Conservation (phyloP, 208 protist genomes). For the Entamoeba invadens region DNA sequence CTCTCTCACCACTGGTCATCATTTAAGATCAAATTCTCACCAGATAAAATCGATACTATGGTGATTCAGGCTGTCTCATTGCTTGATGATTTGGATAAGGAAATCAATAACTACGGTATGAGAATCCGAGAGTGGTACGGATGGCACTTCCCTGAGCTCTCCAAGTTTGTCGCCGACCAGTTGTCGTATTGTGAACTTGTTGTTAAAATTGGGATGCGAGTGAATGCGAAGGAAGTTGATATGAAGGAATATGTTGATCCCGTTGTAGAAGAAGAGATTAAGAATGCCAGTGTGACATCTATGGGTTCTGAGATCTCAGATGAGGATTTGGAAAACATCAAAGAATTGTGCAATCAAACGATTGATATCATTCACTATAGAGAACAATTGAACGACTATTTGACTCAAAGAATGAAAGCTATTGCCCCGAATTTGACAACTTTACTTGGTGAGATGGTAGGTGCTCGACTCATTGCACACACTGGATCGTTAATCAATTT, state of each 20-base stretch:
- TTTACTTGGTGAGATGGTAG: slow-evolving; percentile 89
- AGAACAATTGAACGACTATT: slow-evolving; percentile 68
- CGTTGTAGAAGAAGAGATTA: slow-evolving; percentile 44
- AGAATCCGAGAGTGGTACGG: slow-evolving; percentile 51
- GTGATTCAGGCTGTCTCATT: slow-evolving; percentile 96
- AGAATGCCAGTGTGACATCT: slow-evolving; percentile 69
- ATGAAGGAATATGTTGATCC: background rate
- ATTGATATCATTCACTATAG: slow-evolving; percentile 70
- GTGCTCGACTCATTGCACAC: slow-evolving; percentile 58
- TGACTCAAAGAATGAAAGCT: slow-evolving; percentile 75
- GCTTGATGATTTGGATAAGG: slow-evolving; percentile 96
- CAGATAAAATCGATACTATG: slow-evolving; percentile 99
- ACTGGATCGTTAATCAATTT: slow-evolving; percentile 74
- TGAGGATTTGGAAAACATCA: slow-evolving; percentile 81
- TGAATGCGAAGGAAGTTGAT: slow-evolving; percentile 56
- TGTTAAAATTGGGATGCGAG: background rate
- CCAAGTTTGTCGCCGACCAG: background rate
- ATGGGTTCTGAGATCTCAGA: slow-evolving; percentile 84
- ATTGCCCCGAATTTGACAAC: slow-evolving; percentile 80
- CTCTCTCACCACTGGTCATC: slow-evolving; percentile 88
- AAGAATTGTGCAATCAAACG: slow-evolving; percentile 71
- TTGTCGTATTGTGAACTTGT: background rate
- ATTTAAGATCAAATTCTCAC: slow-evolving; percentile 97
- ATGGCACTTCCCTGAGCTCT: slow-evolving; percentile 33
- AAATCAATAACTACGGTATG: slow-evolving; percentile 97